A percentile compares a stretch with the other conserved stretches of the same genome.
phyloP scores from a whole-genome alignment of 2,329 filamentous ascomycete genomes.

The Pseudopyricularia javanii region DNA sequence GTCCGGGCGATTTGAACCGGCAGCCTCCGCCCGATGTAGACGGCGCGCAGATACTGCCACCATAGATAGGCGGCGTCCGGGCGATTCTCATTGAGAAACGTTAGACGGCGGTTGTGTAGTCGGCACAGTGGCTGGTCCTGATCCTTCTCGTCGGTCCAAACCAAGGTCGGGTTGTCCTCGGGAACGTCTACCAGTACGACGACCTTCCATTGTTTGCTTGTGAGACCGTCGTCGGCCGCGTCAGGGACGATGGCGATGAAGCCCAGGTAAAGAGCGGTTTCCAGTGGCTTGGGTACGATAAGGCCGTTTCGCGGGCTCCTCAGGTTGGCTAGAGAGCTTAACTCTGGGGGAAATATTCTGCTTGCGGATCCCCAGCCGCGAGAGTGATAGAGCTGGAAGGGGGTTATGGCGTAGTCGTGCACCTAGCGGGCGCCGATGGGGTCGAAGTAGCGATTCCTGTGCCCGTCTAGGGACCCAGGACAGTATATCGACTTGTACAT shows the following conservation, averaged over 20 bases:
- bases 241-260: background rate
- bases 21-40: background rate
- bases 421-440: background rate
- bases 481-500: background rate
- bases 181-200: background rate
- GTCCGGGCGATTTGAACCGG: background rate
- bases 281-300: background rate
- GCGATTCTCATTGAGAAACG: background rate
- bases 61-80: background rate
- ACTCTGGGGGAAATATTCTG: background rate
- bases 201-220: background rate
- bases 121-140: background rate
- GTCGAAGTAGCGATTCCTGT: background rate
- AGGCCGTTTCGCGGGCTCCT: background rate
- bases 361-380: background rate
- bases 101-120: background rate
- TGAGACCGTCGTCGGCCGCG: background rate
- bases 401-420: background rate
- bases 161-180: background rate
- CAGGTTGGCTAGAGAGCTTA: background rate
- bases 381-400: background rate
- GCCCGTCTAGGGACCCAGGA: background rate
- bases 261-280: background rate
- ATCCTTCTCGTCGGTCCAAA: background rate
- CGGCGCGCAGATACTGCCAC: background rate